Percentiles rank a stretch among this genome's conserved stretches.
Conservation (phyloP, 139 green algal species). For the Zygnema cylindricum region DNA sequence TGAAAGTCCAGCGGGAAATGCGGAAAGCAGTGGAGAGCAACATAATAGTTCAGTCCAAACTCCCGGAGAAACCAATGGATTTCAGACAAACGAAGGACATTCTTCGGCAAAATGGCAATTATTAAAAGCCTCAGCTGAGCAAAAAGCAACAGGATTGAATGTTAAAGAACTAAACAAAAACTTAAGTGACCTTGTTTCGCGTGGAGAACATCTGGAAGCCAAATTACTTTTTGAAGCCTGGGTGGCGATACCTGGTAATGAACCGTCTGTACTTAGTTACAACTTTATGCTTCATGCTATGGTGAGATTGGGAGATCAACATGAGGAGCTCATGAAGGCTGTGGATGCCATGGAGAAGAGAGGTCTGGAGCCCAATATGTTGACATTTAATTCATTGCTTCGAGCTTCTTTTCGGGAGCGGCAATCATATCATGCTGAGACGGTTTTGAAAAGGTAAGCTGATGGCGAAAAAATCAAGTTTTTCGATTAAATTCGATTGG, state of each 20-base stretch:
- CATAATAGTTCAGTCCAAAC: too few relatives aligned
- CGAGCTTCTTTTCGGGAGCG: slow-evolving; percentile 13
- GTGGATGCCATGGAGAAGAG: neutral
- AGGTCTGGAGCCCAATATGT: slow-evolving; percentile 34
- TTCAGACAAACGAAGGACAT: too few relatives aligned
- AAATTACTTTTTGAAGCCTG: neutral
- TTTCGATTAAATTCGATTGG: too few relatives aligned
- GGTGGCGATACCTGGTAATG: neutral
- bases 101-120: too few relatives aligned
- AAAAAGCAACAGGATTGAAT: neutral
- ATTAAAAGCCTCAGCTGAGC: too few relatives aligned
- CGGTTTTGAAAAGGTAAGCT: neutral
- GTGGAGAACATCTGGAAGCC: neutral
- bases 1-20: too few relatives aligned
- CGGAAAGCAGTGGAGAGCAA: too few relatives aligned
- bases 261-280: slow-evolving; percentile 25
- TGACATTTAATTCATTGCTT: slow-evolving; percentile 37
- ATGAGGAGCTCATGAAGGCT: neutral
- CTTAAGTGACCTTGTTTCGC: neutral
- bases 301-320: neutral
- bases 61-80: too few relatives aligned
- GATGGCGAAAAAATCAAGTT: too few relatives aligned
- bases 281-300: slow-evolving; percentile 37
- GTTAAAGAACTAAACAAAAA: neutral
- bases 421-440: slow-evolving; percentile 21